Base-by-base conservation (phyloP, 2,329 filamentous ascomycete species). In the Seiridium unicorne region DNA sequence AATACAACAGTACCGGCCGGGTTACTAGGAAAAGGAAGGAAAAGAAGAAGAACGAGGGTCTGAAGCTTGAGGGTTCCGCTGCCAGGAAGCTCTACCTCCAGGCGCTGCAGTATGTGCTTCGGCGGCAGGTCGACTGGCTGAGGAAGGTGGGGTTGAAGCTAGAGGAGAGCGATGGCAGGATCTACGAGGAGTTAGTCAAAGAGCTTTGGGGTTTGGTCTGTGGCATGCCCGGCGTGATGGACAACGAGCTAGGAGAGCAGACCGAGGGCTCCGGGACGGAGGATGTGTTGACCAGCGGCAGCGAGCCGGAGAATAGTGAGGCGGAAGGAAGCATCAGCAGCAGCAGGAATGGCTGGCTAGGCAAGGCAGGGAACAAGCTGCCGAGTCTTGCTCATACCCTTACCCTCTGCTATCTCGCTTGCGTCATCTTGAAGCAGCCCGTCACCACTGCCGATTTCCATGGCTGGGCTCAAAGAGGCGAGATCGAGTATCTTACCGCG, bases 31-130 rank as follows among this genome's bases (percentile, higher is more conserved):
- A 82, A 62, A 84, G 86, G 72, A 88, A 84, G 63, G 84, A 86
- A 68, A 73, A 76, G 32, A 79, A 79, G 57, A 79, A 84, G 68
- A 84, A 79, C 53, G 76, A 82, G 51, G 79, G 79, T 53, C 78
- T 79, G 61, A 83, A 88, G 69, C 79, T 91, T 55, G 73, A 73
- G 5, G 93, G 93, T 47, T 79, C 84, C 51, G 82, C 86, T 57
- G 94, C 90, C 11, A 86, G 88, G 64, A 86, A 90, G 63, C 83
- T 97, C 32, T 97, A 91, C 72, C 80, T 98, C 42, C 90, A 96
- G 71, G 89, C 87, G 64, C 84, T 96, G 61, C 94, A 98, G 74
- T 79, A 97, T 38, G 83, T 98, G 53, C 78, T 99, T 35, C 87
- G 93, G 72, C 91, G 90, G 70, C 94, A 98, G 77, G 77, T 92